Base-by-base conservation (phyloP, 768 basidiomycete species). In the Lentinula edodes region DNA sequence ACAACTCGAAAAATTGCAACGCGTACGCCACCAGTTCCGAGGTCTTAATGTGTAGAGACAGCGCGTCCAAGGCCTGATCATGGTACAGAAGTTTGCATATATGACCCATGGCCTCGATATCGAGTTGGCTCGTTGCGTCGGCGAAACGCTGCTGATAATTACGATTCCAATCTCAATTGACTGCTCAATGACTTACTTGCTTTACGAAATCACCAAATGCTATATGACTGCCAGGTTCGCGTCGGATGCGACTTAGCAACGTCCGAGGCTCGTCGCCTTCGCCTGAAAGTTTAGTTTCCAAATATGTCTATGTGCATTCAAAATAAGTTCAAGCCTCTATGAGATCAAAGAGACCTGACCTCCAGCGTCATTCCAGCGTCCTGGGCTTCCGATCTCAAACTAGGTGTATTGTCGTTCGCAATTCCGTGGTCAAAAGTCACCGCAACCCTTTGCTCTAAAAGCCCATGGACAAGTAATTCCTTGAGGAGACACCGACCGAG, bases 31-130 rank as follows among this genome's bases (percentile, higher is more conserved):
- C 73, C n/a, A 93, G 68, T 58, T 87, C 84, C 10, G 79, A 77
- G n/a, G 91, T 73, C 61, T 79, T 83, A 18, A 82, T 72, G 69
- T 93, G 88, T 28, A 93, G 72, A 7, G 89, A 81, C 48, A 93
- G 65, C 51, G 90, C 80, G 66, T 93, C 90, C 18, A 93, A 72
- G 0, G 83, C 81, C 23, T 72, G 70, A 63, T 87, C 84, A 58
- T 84, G 74, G 64, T 83, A 86, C 9, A 93, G 77, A 20, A 86
- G 70, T 69, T 83, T 86, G 70, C 87, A 90, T n/a, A 90, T 73
- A 65, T 84, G 82, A 56, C 90, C 84, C 45, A 93, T 74, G 15
- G 83, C 72, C 69, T 92, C 90, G 5, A 89, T 78, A 62, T 93
- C 89, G 39, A 82, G 73, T 18, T 80, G 73, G 34, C 74, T 74